Evolutionary conservation across 352 stramenopile genomes (phyloP).

Genomic region (Pythium vanterpoolii): DNA sequence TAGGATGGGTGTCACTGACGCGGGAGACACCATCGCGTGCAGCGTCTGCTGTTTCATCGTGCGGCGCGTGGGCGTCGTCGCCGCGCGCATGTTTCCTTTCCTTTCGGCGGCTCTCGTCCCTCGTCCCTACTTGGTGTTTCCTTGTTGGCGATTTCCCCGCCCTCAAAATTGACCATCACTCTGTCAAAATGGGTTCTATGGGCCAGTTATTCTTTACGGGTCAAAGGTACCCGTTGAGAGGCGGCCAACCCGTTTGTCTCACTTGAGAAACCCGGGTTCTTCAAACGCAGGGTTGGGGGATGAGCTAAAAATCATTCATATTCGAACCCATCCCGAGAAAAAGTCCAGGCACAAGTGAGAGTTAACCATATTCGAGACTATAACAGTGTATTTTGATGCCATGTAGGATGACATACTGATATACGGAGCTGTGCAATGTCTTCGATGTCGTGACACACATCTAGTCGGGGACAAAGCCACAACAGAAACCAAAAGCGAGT

Average conservation of each 20-base stretch:
- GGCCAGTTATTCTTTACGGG: conserved; percentile 13
- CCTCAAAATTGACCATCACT: conserved; percentile 16
- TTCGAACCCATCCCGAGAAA: conserved; percentile 7
- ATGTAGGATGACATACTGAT: neutral
- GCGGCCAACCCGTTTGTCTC: neutral
- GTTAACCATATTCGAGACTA: neutral
- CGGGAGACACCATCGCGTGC: neutral
- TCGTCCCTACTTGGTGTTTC: neutral
- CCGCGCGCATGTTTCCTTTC: neutral
- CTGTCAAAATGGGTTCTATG: conserved; percentile 13
- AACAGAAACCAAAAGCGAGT: conserved; percentile 2
- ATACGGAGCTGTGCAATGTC: neutral
- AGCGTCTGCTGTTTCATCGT: conserved; percentile 25
- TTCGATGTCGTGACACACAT: conserved; percentile 10
- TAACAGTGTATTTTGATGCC: neutral
- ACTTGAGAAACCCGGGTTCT: neutral
- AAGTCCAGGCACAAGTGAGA: neutral
- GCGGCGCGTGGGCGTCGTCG: conserved; percentile 20
- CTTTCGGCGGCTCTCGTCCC: neutral
- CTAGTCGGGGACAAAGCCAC: conserved; percentile 5
- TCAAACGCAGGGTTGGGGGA: neutral
- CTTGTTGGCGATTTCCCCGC: conserved; percentile 1
- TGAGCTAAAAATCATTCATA: conserved; percentile 14
- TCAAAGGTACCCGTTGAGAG: neutral
- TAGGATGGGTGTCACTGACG: neutral